phyloP scores from a whole-genome alignment of 164 flowering plant genomes.

The Dillenia suffruticosa region DNA sequence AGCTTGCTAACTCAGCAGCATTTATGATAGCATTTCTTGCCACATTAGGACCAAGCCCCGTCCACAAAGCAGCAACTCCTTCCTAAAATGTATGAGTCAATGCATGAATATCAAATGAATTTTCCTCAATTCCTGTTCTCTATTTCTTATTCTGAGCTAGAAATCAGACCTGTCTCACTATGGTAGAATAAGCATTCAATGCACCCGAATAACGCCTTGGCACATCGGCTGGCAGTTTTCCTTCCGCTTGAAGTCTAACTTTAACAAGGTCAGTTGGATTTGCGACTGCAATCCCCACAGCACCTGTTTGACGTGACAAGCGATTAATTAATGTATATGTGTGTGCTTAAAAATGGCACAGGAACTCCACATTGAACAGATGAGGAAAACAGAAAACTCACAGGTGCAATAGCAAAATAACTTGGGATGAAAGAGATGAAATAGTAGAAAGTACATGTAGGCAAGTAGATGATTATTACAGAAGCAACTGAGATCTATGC shows the following conservation, averaged over 20 bases:
- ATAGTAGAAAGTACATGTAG: too few species aligned
- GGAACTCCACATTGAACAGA: too few species aligned
- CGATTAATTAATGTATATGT: too few species aligned
- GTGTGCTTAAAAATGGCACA: too few species aligned
- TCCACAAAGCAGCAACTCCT: constrained; percentile 86
- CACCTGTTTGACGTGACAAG: constrained; percentile 48
- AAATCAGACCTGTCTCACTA: constrained; percentile 60
- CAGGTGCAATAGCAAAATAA: too few species aligned
- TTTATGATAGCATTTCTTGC: constrained; percentile 91
- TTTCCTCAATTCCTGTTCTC: too few species aligned
- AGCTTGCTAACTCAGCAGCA: constrained; percentile 97
- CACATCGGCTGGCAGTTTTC: constrained; percentile 73
- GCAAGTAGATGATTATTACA: too few species aligned
- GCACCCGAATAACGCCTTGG: constrained; percentile 89
- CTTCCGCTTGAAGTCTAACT: constrained; percentile 95
- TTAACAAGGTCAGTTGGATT: constrained; percentile 99
- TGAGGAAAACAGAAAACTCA: too few species aligned
- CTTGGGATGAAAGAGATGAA: too few species aligned
- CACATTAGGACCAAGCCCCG: constrained; percentile 93
- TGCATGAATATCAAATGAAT: too few species aligned
- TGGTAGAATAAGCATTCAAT: constrained; percentile 76
- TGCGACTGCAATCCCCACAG: constrained; percentile 77
- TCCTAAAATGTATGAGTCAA: constrained; percentile 39
- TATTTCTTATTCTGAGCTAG: neutral
- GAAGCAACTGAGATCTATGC: constrained; percentile 8